Base-by-base conservation (phyloP, 2,329 filamentous ascomycete species). In the Colletotrichum liriopes region DNA sequence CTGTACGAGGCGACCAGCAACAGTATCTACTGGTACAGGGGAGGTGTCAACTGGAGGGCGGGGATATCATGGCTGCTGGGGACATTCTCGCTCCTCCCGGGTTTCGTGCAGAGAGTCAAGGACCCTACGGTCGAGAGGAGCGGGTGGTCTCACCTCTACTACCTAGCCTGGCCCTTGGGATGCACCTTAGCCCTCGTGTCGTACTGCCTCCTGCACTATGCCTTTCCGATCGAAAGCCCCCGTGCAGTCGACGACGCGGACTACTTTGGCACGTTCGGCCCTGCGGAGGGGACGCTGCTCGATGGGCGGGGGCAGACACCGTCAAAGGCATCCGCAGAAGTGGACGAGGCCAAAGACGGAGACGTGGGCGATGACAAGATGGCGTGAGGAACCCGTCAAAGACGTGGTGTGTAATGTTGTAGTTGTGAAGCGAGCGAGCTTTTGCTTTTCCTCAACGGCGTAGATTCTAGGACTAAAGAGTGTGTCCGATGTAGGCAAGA, bases 101-200 rank as follows among this genome's bases (percentile, higher is more conserved):
- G 77, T 1, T 71, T 78, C 45, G 72, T 74, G 14, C 74, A 76
- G 59, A 60, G 76, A n/a, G 77, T 76, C 2, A 51, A 66, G 16
- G 73, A 72, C 4, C 74, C 77, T 0, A 32, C 18, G 0, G 72
- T 49, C 1, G 72, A 75, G 67, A 73, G 60, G 68, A 56, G 37
- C 0, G 78, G 76, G 4, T 79, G 78, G 78, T 77, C 77, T 23
- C 74, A 77, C 29, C 69, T 79, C 1, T 79, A 80, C 52, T 74
- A 79, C 39, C 71, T 80, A 35, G 71, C 77, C 6, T 79, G 78
- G 75, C 74, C 74, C 6, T 16, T 75, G 51, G 77, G 76, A 3
- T 77, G 76, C 43, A 35, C 75, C 5, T 45, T 77, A 16, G 75
- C 78, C 1, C 71, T 65, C 0, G 14, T 72, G 5, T 51, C 74